phyloP scores from a whole-genome alignment of 495 filamentous ascomycete species.

The Penicillium longicatenatum region DNA sequence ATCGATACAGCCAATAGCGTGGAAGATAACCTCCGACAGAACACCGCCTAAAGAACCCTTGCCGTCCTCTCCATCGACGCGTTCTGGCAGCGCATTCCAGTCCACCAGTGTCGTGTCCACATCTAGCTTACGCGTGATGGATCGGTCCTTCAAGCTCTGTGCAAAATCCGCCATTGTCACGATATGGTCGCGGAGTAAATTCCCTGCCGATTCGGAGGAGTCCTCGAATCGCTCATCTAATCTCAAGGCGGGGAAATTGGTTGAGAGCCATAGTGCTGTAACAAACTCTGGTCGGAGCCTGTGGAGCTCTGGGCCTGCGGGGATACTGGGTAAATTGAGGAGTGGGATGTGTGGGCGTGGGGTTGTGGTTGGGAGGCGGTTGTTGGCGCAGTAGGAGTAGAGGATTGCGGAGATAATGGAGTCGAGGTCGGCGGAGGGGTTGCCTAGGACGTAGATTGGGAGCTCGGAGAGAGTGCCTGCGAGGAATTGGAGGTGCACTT shows the following conservation, averaged over 20 bases:
- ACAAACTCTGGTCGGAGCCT: constrained; percentile 77
- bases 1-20: constrained; percentile 79
- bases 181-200: constrained; percentile 43
- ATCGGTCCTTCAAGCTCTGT: constrained; percentile 18
- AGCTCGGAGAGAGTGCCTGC: constrained; percentile 30
- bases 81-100: constrained; percentile 77
- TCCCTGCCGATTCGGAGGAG: constrained; percentile 29
- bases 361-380: constrained; percentile 44
- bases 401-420: constrained; percentile 85
- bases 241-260: constrained; percentile 28
- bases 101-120: constrained; percentile 71
- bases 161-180: constrained; percentile 46
- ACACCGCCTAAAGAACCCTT: constrained; percentile 31
- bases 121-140: constrained; percentile 10
- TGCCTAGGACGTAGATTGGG: constrained; percentile 50
- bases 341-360: constrained; percentile 73
- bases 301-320: constrained; percentile 57
- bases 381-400: constrained; percentile 74
- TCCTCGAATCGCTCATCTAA: constrained; percentile 32
- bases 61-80: constrained; percentile 30
- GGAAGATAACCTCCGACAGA: constrained; percentile 40
- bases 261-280: constrained; percentile 44
- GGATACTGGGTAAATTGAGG: constrained; percentile 67
- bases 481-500: constrained; percentile 37
- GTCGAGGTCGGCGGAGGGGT: constrained; percentile 74